A percentile compares a stretch with the other conserved stretches of the same genome.
Evolutionary conservation across 192 early-diverging fungal species (phyloP).

Genomic region (Rhizoclosmatium globosum): DNA sequence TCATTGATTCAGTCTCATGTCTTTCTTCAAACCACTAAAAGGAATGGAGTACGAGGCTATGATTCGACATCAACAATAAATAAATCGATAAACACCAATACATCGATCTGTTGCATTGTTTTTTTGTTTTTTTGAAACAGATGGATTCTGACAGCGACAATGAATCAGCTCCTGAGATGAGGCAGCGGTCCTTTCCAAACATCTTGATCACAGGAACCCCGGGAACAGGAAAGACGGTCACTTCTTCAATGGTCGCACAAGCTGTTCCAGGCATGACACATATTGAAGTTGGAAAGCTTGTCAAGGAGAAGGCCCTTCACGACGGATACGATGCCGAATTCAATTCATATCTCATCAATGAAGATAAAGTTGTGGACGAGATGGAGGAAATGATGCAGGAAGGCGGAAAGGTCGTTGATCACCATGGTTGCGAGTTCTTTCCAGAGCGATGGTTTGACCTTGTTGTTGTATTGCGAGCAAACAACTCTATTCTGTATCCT

Average conservation of each 20-base stretch:
- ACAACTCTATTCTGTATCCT: slow-evolving; percentile 80
- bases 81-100: background rate
- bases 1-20: background rate
- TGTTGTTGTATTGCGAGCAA: slow-evolving; percentile 86
- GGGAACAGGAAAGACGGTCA: slow-evolving; percentile 62
- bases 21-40: no score
- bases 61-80: no score
- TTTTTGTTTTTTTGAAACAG: background rate
- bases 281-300: slow-evolving; percentile 86
- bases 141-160: slow-evolving; percentile 28
- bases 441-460: slow-evolving; percentile 99
- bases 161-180: background rate
- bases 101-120: background rate
- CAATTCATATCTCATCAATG: slow-evolving; percentile 88
- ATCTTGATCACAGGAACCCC: slow-evolving; percentile 58
- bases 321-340: slow-evolving; percentile 88
- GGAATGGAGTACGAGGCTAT: no score
- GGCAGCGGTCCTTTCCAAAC: slow-evolving; percentile 42
- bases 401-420: slow-evolving; percentile 92
- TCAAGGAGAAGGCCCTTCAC: slow-evolving; percentile 88
- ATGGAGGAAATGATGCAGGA: slow-evolving; percentile 80
- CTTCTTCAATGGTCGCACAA: slow-evolving; percentile 78
- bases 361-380: slow-evolving; percentile 95
- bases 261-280: slow-evolving; percentile 74
- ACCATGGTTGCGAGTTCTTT: slow-evolving; percentile 95